Percentiles rank a stretch among this genome's conserved stretches.
Evolutionary conservation across 176 grass and related monocot genomes (phyloP).

Genomic region (Leersia perrieri): DNA sequence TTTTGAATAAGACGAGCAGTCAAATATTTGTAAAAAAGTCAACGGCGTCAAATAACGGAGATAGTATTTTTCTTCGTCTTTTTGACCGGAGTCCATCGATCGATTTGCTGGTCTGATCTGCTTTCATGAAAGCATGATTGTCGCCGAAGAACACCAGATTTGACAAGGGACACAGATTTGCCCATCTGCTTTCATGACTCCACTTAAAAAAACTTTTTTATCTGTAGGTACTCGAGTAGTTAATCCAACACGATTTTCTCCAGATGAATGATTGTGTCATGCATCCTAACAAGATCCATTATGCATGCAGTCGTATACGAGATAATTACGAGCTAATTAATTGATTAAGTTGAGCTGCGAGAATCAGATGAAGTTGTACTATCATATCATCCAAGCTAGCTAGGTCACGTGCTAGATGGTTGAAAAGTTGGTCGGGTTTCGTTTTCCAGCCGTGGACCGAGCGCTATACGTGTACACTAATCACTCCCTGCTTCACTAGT

Average conservation of each 20-base stretch:
- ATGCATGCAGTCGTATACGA: too few species aligned
- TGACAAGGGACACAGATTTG: not conserved
- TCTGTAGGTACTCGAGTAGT: not conserved
- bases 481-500: not conserved
- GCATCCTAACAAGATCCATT: not conserved
- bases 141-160: not conserved
- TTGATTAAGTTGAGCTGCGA: not conserved
- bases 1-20: too few species aligned
- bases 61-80: not conserved
- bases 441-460: not conserved
- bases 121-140: not conserved
- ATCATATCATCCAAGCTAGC: not conserved
- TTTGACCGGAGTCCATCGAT: not conserved
- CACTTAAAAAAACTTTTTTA: not conserved
- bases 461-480: not conserved
- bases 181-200: not conserved
- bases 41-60: too few species aligned
- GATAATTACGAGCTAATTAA: too few species aligned
- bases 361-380: not conserved
- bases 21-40: too few species aligned
- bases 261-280: not conserved
- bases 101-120: not conserved
- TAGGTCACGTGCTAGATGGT: constrained; percentile 17
- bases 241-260: not conserved
- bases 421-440: not conserved